phyloP scores from a whole-genome alignment of 2,329 filamentous ascomycete genomes.

The Pochonia chlamydosporia region DNA sequence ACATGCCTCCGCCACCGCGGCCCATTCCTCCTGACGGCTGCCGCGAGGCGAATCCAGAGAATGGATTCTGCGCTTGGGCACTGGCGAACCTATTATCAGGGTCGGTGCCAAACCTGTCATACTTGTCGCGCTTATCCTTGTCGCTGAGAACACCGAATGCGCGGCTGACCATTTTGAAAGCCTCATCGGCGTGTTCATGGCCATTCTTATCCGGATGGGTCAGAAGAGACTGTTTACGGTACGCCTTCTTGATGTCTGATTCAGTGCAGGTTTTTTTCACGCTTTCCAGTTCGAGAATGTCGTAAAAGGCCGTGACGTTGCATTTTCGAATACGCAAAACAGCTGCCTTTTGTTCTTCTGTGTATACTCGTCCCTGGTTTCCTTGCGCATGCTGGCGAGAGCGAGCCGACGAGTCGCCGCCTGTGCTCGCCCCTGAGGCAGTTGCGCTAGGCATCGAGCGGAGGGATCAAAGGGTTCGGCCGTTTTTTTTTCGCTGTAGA shows the following conservation, averaged over 20 bases:
- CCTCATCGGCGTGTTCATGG: conserved; percentile 90
- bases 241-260: conserved; percentile 92
- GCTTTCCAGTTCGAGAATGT: conserved; percentile 73
- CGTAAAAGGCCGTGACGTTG: conserved; percentile 84
- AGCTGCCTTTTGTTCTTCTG: conserved; percentile 83
- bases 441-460: conserved; percentile 39
- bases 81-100: conserved; percentile 81
- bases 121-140: conserved; percentile 79
- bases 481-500: too few relatives aligned
- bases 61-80: conserved; percentile 55
- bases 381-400: conserved; percentile 68
- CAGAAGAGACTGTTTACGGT: conserved; percentile 86
- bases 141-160: conserved; percentile 93
- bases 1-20: conserved; percentile 57
- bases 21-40: conserved; percentile 37
- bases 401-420: conserved; percentile 32
- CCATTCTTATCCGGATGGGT: conserved; percentile 99
- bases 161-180: conserved; percentile 95
- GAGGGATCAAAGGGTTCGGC: too few relatives aligned
- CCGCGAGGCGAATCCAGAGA: conserved; percentile 52
- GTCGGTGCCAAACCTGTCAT: conserved; percentile 83
- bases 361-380: conserved; percentile 72
- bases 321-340: conserved; percentile 86
- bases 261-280: conserved; percentile 64
- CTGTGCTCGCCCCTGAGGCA: conserved; percentile 48